Evolutionary conservation across 129 eudicot genomes (phyloP), one percentile per base, ranked within the genome.

Genomic region (Rutidosis leptorrhynchoides): DNA sequence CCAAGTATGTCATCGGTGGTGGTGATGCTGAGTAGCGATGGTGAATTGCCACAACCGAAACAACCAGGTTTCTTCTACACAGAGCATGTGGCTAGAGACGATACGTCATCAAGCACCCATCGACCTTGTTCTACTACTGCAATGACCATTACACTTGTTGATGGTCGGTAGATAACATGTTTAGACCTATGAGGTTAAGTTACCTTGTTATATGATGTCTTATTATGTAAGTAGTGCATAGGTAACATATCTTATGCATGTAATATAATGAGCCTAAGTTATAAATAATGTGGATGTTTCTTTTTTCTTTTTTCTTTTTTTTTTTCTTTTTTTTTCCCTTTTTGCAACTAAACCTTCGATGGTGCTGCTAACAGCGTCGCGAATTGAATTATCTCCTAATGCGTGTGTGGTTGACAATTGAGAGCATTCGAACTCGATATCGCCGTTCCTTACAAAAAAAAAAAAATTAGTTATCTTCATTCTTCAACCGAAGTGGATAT

Each of bases 51-150:
- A 20, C 61, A 63, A 51, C 77, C 84, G 12, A 77, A 78, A 33
- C 75, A 81, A 16, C 90, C 90, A 28, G 90, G 84, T 53, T 84
- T 81, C 68, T 79, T 64, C 48, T 75, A 68, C 69, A 76, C 72
- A 1, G 81, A 75, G 46, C 80, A 75, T 42, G 40, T 26, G 20
- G 70, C 80, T 33, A 70, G 74, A 73, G 77, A 80, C 7, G 64
- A 68, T 20, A 35, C 2, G 16, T 72, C 82, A 7, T 78, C 77
- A 21, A 78, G 54, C 45, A 65, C 35, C 9, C 58, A 37, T 65
- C 64, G 58, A 28, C 70, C 58, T 10, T 49, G 30, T 33, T 51
- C 73, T 37, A 72, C 65, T 15, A 28, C 27, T 14, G 78, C 63
- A 51, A 59, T 70, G 65, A 70, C 74, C 72, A 78, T 78, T 33